phyloP scores from a whole-genome alignment of 176 grass and related monocot genomes.

The Alopecurus myosuroides region DNA sequence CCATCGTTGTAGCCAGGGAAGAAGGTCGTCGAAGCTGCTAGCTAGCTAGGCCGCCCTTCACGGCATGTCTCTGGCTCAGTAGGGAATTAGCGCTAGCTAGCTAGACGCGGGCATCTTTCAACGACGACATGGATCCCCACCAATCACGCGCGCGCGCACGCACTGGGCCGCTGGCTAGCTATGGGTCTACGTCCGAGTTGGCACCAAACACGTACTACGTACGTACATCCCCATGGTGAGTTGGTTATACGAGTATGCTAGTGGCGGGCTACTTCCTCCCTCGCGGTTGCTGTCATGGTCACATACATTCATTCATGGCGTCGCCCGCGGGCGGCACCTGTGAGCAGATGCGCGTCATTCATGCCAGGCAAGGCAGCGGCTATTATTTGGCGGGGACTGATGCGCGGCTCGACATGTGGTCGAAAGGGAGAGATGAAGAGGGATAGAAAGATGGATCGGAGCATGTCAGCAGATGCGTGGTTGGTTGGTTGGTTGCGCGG shows the following conservation, averaged over 20 bases:
- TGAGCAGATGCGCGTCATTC: neutral
- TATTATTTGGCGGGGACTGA: neutral
- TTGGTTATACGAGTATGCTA: neutral
- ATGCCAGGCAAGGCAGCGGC: neutral
- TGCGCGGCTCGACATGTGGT: neutral
- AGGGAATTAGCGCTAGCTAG: slow-evolving; percentile 20
- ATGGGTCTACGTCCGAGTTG: neutral
- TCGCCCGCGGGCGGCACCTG: neutral
- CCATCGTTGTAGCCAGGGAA: neutral
- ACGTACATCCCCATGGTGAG: neutral
- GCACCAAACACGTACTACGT: slow-evolving; percentile 30
- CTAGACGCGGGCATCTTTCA: neutral
- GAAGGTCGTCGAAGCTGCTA: neutral
- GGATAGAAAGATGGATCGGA: neutral
- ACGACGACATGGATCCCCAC: neutral
- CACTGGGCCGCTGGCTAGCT: neutral
- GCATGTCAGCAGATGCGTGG: neutral
- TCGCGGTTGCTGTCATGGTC: neutral
- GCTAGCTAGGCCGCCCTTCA: neutral
- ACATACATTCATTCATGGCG: neutral
- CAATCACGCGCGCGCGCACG: neutral
- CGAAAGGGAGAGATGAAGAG: neutral
- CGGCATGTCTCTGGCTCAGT: neutral
- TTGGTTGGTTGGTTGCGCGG: neutral
- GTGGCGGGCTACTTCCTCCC: neutral